These are phyloP conservation scores for Paramecium bursaria DNA, from an alignment of 73 alveolate genomes.

Conservation along the genomic window DNA sequence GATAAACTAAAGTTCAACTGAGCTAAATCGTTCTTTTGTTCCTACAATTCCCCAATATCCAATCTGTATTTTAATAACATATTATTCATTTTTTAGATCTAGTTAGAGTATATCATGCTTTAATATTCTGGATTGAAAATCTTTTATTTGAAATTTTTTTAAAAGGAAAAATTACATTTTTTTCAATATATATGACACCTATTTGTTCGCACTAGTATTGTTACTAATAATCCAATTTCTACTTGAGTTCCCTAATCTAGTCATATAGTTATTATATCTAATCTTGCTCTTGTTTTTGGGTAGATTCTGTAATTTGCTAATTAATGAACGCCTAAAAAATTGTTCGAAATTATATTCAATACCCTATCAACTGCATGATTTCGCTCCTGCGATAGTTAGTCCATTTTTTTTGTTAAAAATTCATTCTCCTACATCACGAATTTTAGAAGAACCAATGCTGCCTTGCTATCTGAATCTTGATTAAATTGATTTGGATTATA, in stretches of 20 bases:
- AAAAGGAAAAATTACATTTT: not conserved
- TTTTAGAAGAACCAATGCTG: constrained; percentile 35
- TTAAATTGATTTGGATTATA: constrained; percentile 31
- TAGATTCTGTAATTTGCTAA: constrained; percentile 29
- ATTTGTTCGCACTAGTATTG: constrained; percentile 1
- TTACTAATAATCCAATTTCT: not conserved
- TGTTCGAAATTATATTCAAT: no score
- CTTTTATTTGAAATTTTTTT: not conserved
- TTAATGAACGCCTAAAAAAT: constrained; percentile 41
- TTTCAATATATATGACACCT: constrained; percentile 38
- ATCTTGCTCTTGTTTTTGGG: not conserved
- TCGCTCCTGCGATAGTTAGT: constrained; percentile 22
- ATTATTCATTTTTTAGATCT: constrained; percentile 35
- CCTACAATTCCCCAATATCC: constrained; percentile 17
- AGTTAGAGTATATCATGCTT: not conserved
- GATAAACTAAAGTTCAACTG: constrained; percentile 47
- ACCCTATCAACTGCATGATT: constrained; percentile 40
- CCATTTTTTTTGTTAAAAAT: not conserved
- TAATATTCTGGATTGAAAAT: not conserved
- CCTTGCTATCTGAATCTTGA: constrained; percentile 26
- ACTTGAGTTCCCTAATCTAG: constrained; percentile 10
- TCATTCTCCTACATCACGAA: constrained; percentile 23
- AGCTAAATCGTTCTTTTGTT: constrained; percentile 51
- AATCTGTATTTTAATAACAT: constrained; percentile 41
- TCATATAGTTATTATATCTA: not conserved